A percentile compares a stretch with the other conserved stretches of the same genome.
These are phyloP conservation scores for Massarina eburnea DNA, from an alignment of 2,329 filamentous ascomycete genomes.

Conservation along the genomic window DNA sequence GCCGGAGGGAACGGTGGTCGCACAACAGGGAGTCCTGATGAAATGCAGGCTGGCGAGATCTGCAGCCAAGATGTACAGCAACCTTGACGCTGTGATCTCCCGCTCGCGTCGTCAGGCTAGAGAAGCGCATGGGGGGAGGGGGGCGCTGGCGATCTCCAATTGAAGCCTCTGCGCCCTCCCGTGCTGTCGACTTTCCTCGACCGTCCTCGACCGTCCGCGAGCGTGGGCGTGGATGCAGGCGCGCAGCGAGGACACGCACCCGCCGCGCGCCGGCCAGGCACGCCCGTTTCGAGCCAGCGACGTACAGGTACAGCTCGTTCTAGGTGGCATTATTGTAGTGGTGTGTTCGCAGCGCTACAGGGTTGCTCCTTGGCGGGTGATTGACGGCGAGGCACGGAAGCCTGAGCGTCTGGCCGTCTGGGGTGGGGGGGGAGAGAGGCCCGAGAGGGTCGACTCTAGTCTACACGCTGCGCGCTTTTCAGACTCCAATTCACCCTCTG, in stretches of 20 bases:
- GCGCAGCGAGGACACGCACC: too few relatives aligned
- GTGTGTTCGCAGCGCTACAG: too few relatives aligned
- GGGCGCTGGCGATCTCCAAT: not conserved
- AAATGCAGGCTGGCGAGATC: not conserved
- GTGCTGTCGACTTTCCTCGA: too few relatives aligned
- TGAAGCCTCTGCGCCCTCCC: not conserved
- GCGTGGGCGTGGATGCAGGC: too few relatives aligned
- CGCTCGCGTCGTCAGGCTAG: not conserved
- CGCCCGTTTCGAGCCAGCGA: too few relatives aligned
- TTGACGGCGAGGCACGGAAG: slow-evolving; percentile 2
- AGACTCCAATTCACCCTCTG: too few relatives aligned
- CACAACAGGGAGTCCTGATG: too few relatives aligned
- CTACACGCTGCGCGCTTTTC: not conserved
- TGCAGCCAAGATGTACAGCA: not conserved
- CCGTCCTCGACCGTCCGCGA: too few relatives aligned
- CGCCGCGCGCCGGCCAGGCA: too few relatives aligned
- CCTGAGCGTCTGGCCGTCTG: not conserved
- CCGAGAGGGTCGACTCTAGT: slow-evolving; percentile 5
- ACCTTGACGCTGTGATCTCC: not conserved
- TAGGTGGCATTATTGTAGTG: too few relatives aligned
- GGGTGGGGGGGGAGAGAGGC: slow-evolving; percentile 5
- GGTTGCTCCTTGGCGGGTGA: not conserved
- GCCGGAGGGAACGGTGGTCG: too few relatives aligned
- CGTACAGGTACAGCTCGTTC: not conserved
- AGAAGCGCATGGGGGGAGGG: not conserved